phyloP scores from a whole-genome alignment of 2,329 filamentous ascomycete genomes.

The Fusarium nanum region DNA sequence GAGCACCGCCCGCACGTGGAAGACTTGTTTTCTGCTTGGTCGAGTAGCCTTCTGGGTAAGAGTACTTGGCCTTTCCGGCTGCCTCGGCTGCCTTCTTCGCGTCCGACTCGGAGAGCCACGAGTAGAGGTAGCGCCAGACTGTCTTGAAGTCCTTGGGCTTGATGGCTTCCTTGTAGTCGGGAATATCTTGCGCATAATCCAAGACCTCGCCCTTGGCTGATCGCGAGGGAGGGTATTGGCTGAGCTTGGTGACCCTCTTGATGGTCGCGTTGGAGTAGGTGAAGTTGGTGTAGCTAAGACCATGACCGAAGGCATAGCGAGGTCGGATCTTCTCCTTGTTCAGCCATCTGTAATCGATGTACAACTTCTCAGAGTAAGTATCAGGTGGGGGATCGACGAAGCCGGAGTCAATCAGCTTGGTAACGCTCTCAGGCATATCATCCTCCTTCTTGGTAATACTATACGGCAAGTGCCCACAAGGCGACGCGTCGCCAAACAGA shows the following conservation, averaged over 20 bases:
- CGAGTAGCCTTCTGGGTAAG: conserved; percentile 75
- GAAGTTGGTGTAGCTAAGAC: conserved; percentile 84
- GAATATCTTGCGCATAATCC: conserved; percentile 62
- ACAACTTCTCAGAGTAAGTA: conserved; percentile 83
- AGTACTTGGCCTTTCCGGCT: conserved; percentile 58
- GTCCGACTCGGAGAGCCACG: conserved; percentile 65
- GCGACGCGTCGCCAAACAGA: conserved; percentile 80
- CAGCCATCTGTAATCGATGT: conserved; percentile 91
- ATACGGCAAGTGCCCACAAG: conserved; percentile 86
- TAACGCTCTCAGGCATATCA: conserved; percentile 76
- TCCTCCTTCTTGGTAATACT: conserved; percentile 77
- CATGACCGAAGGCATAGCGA: conserved; percentile 87
- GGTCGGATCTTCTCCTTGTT: conserved; percentile 80
- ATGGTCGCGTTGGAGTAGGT: conserved; percentile 66
- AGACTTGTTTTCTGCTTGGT: conserved; percentile 54
- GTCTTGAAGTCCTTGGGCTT: conserved; percentile 69
- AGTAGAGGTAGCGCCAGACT: conserved; percentile 76
- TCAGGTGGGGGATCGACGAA: conserved; percentile 77
- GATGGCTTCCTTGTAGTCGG: conserved; percentile 65
- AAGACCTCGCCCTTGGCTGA: conserved; percentile 55
- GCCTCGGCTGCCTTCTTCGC: conserved; percentile 55
- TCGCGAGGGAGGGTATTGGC: conserved; percentile 50
- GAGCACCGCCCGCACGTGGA: conserved; percentile 73
- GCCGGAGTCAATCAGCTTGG: conserved; percentile 60
- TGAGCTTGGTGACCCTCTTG: conserved; percentile 58